Percentiles rank a stretch among this genome's conserved stretches.
Evolutionary conservation across 2,329 filamentous ascomycete species (phyloP).

Genomic region (Colletotrichum destructivum): DNA sequence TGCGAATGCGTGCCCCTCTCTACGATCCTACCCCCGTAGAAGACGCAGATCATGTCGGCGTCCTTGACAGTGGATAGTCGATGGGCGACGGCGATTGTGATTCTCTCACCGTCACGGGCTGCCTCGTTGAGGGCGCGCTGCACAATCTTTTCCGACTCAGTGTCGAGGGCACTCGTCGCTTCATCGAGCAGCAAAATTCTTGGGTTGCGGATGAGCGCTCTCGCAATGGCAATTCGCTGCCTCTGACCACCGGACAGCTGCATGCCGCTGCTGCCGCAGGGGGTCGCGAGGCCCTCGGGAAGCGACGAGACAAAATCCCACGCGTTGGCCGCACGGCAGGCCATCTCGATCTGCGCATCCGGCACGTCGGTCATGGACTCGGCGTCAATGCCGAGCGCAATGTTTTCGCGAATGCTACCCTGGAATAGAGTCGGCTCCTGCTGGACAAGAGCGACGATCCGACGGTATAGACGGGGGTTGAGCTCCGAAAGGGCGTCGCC

Average conservation of each 20-base stretch:
- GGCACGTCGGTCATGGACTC: conserved; percentile 45
- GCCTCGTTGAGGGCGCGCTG: conserved; percentile 70
- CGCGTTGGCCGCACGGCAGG: conserved; percentile 64
- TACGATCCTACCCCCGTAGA: conserved; percentile 69
- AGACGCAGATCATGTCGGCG: conserved; percentile 73
- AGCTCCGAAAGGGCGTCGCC: conserved; percentile 57
- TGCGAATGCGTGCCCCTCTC: conserved; percentile 75
- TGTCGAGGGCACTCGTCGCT: conserved; percentile 76
- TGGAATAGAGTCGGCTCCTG: conserved; percentile 70
- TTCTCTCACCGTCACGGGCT: conserved; percentile 51
- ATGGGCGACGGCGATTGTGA: conserved; percentile 78
- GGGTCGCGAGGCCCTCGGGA: conserved; percentile 69
- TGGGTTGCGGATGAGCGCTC: conserved; percentile 78
- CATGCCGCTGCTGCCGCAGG: conserved; percentile 77
- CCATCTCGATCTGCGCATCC: conserved; percentile 56
- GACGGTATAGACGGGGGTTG: conserved; percentile 66
- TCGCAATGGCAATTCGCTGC: conserved; percentile 81
- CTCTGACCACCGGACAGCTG: conserved; percentile 81
- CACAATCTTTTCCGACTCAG: conserved; percentile 76
- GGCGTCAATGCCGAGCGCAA: conserved; percentile 55
- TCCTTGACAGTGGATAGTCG: conserved; percentile 70
- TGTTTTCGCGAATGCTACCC: conserved; percentile 62
- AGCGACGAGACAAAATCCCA: conserved; percentile 60
- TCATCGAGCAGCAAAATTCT: conserved; percentile 80
- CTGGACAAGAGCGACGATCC: conserved; percentile 68